Evolutionary conservation across 495 filamentous ascomycete species (phyloP).

Genomic region (Aspergillus steynii): DNA sequence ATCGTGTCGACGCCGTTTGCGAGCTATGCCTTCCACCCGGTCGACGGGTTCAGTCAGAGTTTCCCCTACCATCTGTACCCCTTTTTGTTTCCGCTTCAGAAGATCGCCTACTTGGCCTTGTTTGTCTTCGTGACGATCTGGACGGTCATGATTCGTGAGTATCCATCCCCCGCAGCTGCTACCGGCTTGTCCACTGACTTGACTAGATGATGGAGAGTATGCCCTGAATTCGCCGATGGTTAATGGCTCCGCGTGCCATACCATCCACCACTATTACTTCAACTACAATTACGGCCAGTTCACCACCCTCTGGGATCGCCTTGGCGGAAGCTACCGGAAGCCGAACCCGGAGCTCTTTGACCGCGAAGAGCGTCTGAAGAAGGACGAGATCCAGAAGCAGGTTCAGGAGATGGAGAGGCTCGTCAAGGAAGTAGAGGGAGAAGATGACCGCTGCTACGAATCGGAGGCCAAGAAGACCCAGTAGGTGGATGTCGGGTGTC

Average conservation of each 20-base stretch:
- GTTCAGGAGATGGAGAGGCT: constrained; percentile 74
- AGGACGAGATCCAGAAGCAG: constrained; percentile 71
- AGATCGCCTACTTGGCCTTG: constrained; percentile 76
- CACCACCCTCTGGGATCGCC: constrained; percentile 88
- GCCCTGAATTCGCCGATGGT: constrained; percentile 75
- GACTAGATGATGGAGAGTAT: constrained; percentile 82
- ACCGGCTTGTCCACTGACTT: not conserved
- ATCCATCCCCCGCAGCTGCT: not conserved
- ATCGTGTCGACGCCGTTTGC: constrained; percentile 95
- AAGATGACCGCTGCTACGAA: constrained; percentile 59
- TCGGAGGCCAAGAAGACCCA: constrained; percentile 5
- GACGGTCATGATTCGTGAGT: constrained; percentile 82
- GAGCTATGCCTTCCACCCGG: constrained; percentile 87
- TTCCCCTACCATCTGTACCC: constrained; percentile 91
- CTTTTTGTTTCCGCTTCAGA: constrained; percentile 88
- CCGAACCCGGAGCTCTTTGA: constrained; percentile 78
- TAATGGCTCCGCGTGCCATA: constrained; percentile 94
- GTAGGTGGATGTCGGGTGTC: not conserved
- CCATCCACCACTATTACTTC: constrained; percentile 92
- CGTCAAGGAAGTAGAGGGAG: constrained; percentile 74
- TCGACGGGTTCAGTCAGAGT: constrained; percentile 87
- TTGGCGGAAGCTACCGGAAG: constrained; percentile 81
- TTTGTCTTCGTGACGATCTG: constrained; percentile 93
- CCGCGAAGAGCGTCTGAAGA: constrained; percentile 74
- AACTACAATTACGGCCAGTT: constrained; percentile 98